Evolutionary conservation across 441 rosid species (phyloP).

Genomic region (Pelargonium fulgidum): DNA sequence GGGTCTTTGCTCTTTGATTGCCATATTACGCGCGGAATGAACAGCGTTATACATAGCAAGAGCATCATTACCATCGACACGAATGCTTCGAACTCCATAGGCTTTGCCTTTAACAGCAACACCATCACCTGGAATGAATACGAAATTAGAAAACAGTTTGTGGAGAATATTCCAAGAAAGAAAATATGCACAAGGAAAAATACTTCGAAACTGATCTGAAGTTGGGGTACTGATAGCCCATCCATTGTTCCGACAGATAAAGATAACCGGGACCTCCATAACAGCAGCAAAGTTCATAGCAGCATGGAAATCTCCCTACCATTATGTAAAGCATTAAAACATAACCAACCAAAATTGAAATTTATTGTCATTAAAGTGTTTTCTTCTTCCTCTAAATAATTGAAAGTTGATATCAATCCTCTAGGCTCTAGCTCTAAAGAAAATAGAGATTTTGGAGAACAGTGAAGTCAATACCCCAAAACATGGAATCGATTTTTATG

Average conservation of each 20-base stretch:
- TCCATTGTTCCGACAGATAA: constrained; percentile 74
- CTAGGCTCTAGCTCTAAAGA: too few species aligned
- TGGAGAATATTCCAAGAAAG: not conserved
- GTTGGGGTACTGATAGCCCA: constrained; percentile 76
- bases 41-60: constrained; percentile 61
- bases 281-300: constrained; percentile 77
- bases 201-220: constrained; percentile 46
- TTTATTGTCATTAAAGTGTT: not conserved
- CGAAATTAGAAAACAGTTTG: not conserved
- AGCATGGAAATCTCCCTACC: constrained; percentile 72
- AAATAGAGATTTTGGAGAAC: too few species aligned
- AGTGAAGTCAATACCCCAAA: not conserved
- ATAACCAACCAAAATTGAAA: not conserved
- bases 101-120: constrained; percentile 64
- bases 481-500: not conserved
- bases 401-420: too few species aligned
- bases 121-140: constrained; percentile 52
- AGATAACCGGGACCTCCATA: constrained; percentile 57
- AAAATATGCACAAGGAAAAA: not conserved
- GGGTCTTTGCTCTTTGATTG: constrained; percentile 50
- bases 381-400: not conserved
- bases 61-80: constrained; percentile 75
- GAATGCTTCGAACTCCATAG: constrained; percentile 64
- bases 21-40: constrained; percentile 52
- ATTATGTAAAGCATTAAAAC: not conserved